These are phyloP conservation scores for Eucalyptus caleyi DNA, from an alignment of 345 rosid species.

Conservation along the genomic window DNA sequence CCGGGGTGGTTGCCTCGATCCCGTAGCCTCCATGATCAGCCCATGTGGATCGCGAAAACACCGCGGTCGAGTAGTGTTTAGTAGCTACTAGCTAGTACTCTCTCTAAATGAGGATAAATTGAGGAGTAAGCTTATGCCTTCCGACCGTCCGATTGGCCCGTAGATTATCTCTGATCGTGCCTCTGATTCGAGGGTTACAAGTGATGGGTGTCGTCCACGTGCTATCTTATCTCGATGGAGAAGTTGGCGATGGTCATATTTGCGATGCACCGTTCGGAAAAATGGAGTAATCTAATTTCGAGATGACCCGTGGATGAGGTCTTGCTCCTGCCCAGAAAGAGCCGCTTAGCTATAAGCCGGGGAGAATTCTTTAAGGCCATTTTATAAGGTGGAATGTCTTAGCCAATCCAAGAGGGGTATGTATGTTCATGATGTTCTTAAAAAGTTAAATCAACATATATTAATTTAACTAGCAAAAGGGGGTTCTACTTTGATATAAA, in stretches of 20 bases:
- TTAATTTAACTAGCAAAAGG: too few relatives aligned
- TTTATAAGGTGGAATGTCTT: background rate
- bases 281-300: background rate
- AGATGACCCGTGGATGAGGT: background rate
- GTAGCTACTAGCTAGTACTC: background rate
- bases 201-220: fast-evolving
- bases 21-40: background rate
- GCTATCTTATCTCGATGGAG: background rate
- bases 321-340: background rate
- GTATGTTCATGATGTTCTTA: too few relatives aligned
- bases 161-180: background rate
- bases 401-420: too few relatives aligned
- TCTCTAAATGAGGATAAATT: background rate
- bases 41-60: background rate
- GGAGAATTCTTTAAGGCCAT: background rate
- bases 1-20: background rate
- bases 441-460: too few relatives aligned
- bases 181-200: background rate
- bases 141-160: background rate
- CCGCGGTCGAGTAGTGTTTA: background rate
- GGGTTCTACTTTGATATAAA: background rate
- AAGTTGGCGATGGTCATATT: background rate
- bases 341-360: background rate
- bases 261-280: background rate
- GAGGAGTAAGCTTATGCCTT: background rate